Conservation (phyloP, 2,329 filamentous ascomycete genomes). For the Fusarium hostae region DNA sequence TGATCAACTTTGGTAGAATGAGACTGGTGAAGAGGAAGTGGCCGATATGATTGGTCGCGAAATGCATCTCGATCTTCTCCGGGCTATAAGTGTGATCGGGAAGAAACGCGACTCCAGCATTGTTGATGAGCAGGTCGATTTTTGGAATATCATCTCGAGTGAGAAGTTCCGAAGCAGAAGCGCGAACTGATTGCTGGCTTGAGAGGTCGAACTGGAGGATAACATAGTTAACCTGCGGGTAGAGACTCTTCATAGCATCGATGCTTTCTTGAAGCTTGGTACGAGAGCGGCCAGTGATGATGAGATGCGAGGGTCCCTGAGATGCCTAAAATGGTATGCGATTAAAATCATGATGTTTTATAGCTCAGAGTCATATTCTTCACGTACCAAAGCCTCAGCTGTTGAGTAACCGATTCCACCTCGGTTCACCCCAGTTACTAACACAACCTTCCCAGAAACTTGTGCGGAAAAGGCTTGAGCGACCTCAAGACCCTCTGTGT, state of each 20-base stretch:
- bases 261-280: neutral
- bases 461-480: neutral
- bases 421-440: neutral
- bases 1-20: neutral
- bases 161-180: neutral
- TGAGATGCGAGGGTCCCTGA: neutral
- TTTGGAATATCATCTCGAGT: neutral
- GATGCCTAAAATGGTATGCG: neutral
- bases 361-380: neutral
- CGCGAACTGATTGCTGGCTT: neutral
- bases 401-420: neutral
- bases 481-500: neutral
- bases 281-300: neutral
- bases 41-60: neutral
- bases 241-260: neutral
- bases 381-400: neutral
- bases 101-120: neutral
- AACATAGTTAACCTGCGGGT: neutral
- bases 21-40: neutral
- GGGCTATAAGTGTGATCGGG: neutral
- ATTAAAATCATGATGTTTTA: accelerated
- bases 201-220: neutral
- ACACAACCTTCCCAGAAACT: neutral
- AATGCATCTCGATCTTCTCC: neutral
- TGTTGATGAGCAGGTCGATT: neutral